phyloP scores from a whole-genome alignment of 2,329 filamentous ascomycete genomes.

The Colletotrichum neosansevieriae region DNA sequence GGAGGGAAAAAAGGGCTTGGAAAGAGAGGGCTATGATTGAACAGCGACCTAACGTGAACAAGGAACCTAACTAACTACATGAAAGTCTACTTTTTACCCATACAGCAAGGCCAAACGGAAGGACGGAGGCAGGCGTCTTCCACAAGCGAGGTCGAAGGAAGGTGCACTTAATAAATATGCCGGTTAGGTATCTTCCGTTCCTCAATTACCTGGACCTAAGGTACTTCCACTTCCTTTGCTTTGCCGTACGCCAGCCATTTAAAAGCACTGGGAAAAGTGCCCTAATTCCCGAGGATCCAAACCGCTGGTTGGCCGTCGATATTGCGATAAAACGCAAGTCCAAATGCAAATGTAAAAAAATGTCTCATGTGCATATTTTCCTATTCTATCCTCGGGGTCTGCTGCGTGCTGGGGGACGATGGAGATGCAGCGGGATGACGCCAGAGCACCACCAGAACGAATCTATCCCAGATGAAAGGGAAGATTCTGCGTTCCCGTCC shows the following conservation, averaged over 20 bases:
- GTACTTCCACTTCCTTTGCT: too few relatives aligned
- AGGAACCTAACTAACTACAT: too few relatives aligned
- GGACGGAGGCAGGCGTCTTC: too few relatives aligned
- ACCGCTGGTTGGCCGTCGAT: constrained; percentile 10
- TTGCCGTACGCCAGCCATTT: neutral
- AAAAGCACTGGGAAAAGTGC: neutral
- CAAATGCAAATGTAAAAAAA: constrained; percentile 8
- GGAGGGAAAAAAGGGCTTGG: neutral
- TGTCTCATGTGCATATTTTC: constrained; percentile 18
- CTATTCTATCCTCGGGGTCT: constrained; percentile 18
- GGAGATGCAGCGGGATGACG: constrained; percentile 27
- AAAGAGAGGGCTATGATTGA: neutral
- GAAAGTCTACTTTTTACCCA: too few relatives aligned
- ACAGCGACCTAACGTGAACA: neutral
- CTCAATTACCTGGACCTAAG: too few relatives aligned
- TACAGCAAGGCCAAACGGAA: too few relatives aligned
- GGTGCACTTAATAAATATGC: too few relatives aligned
- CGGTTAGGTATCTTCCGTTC: too few relatives aligned
- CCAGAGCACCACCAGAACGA: constrained; percentile 25
- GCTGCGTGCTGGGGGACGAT: neutral
- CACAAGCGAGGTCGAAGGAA: too few relatives aligned
- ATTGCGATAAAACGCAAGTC: constrained; percentile 8
- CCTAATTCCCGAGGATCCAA: constrained; percentile 22
- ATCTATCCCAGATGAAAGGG: constrained; percentile 14
- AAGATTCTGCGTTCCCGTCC: neutral